phyloP scores from a whole-genome alignment of 257 asterid species.

The Ilex aquifolium region DNA sequence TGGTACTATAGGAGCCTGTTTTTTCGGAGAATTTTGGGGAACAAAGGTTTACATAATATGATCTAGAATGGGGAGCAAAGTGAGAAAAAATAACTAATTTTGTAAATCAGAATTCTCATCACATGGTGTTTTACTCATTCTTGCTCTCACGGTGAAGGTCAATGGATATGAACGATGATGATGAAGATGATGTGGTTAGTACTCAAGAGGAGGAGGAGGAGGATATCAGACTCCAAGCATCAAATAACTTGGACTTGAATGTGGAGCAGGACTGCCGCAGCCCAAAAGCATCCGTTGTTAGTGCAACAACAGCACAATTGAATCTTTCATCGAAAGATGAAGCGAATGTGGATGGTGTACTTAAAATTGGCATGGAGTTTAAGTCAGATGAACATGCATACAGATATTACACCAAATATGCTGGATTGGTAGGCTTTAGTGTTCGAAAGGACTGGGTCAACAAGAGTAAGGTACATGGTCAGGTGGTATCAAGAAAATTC shows the following conservation, averaged over 20 bases:
- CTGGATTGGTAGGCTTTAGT: constrained; percentile 53
- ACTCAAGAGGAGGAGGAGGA: too few relatives aligned
- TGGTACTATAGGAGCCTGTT: too few relatives aligned
- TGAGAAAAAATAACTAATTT: too few relatives aligned
- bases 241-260: constrained; percentile 55
- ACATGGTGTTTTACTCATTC: not conserved
- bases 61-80: too few relatives aligned
- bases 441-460: constrained; percentile 66
- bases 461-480: constrained; percentile 62
- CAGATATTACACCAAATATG: constrained; percentile 40
- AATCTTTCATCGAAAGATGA: constrained; percentile 21
- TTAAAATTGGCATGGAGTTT: constrained; percentile 42
- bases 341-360: constrained; percentile 9
- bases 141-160: too few relatives aligned
- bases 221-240: constrained; percentile 23
- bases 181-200: constrained; percentile 15
- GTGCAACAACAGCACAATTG: constrained; percentile 16
- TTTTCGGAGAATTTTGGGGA: too few relatives aligned
- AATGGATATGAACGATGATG: too few relatives aligned
- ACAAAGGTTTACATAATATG: too few relatives aligned
- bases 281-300: constrained; percentile 26
- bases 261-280: constrained; percentile 39
- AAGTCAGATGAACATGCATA: constrained; percentile 54
- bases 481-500: constrained; percentile 60
- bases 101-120: too few relatives aligned